Evolutionary conservation across 1,284 basidiomycete species (phyloP).

Genomic region (Ustilago xerochloae): DNA sequence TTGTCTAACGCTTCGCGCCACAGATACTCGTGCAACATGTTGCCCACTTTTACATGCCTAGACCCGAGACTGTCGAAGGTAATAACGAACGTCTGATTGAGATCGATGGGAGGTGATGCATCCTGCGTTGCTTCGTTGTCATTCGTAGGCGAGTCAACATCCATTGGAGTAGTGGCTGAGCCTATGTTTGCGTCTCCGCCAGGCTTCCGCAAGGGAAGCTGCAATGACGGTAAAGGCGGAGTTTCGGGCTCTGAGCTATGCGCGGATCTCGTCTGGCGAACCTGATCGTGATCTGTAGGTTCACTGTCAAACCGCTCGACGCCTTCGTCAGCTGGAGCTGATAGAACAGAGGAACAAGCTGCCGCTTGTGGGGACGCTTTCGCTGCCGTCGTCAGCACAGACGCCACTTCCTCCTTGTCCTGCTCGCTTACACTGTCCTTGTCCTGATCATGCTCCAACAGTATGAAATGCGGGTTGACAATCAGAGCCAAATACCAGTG

Average conservation of each 20-base stretch:
- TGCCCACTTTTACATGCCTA: constrained; percentile 76
- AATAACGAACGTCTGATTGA: constrained; percentile 46
- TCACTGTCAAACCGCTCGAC: background rate
- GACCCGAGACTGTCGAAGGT: constrained; percentile 82
- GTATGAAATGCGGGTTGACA: constrained; percentile 75
- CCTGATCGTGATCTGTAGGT: background rate
- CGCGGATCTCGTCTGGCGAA: background rate
- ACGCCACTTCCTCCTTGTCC: constrained; percentile 24
- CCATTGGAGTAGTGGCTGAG: constrained; percentile 9
- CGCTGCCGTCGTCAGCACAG: background rate
- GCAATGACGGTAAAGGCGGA: constrained; percentile 6
- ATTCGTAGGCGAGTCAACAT: constrained; percentile 8
- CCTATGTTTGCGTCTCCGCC: background rate
- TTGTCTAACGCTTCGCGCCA: constrained; percentile 83
- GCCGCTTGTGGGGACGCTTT: background rate
- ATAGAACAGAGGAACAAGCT: background rate
- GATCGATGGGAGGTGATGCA: background rate
- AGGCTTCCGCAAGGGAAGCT: background rate
- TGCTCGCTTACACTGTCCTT: constrained; percentile 17
- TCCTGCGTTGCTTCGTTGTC: background rate
- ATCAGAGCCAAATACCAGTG: constrained; percentile 99
- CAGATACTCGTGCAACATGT: constrained; percentile 78
- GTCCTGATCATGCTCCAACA: constrained; percentile 6
- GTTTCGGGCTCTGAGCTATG: constrained; percentile 7
- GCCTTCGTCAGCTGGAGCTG: background rate